Percentiles rank a stretch among this genome's conserved stretches.
Evolutionary conservation across 805 yeast species (phyloP).

Genomic region (Saccharomycopsis vini): DNA sequence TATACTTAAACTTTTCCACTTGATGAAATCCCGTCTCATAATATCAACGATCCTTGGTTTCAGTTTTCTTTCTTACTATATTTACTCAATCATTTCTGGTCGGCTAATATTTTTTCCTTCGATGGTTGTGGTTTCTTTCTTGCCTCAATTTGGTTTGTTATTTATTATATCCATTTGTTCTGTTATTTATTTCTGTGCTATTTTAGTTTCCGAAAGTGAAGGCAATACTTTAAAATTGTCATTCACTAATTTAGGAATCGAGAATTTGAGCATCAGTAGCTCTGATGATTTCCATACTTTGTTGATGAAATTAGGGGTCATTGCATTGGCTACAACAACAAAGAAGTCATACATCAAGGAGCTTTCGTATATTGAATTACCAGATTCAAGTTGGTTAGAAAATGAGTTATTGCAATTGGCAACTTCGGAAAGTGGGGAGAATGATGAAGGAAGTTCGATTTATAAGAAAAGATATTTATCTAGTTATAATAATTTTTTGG

Average conservation of each 20-base stretch:
- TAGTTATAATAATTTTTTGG: slow-evolving; percentile 22
- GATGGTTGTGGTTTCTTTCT: slow-evolving; percentile 46
- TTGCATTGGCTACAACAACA: slow-evolving; percentile 61
- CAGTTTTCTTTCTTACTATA: slow-evolving; percentile 40
- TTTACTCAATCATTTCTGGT: slow-evolving; percentile 33
- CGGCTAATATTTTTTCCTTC: slow-evolving; percentile 42
- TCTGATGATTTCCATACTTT: slow-evolving; percentile 63
- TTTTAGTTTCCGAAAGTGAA: slow-evolving; percentile 40
- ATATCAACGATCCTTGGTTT: slow-evolving; percentile 56
- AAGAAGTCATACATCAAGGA: slow-evolving; percentile 58
- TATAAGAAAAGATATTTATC: slow-evolving; percentile 18
- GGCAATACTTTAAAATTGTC: slow-evolving; percentile 24
- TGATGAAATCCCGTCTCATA: slow-evolving; percentile 47
- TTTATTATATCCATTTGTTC: slow-evolving; percentile 43
- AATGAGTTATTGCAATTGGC: slow-evolving; percentile 22
- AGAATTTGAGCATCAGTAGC: slow-evolving; percentile 30
- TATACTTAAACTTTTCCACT: slow-evolving; percentile 46
- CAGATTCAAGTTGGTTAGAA: slow-evolving; percentile 32
- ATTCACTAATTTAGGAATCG: slow-evolving; percentile 23
- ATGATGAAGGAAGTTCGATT: not conserved
- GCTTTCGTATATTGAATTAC: slow-evolving; percentile 38
- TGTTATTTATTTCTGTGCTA: slow-evolving; percentile 47
- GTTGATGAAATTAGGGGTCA: slow-evolving; percentile 47
- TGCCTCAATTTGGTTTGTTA: slow-evolving; percentile 57
- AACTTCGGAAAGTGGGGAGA: slow-evolving; percentile 12